phyloP scores from a whole-genome alignment of 2,329 filamentous ascomycete genomes.

The Coniosporium tulheliwenetii region DNA sequence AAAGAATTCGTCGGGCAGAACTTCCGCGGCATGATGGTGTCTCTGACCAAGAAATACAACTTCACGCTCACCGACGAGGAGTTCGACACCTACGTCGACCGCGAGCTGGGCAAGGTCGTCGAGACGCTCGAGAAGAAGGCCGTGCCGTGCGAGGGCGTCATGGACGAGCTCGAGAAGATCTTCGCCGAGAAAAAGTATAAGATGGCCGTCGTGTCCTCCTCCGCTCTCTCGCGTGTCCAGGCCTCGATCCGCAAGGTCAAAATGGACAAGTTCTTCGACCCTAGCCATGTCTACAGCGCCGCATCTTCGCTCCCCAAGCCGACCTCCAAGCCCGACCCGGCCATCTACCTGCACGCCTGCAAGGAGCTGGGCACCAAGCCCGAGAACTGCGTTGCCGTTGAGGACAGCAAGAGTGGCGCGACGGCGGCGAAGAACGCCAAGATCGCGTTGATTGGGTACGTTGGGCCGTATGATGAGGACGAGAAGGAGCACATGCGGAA shows the following conservation, averaged over 20 bases:
- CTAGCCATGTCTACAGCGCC: slow-evolving; percentile 63
- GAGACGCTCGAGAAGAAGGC: slow-evolving; percentile 57
- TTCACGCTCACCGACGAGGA: slow-evolving; percentile 56
- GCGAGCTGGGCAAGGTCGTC: slow-evolving; percentile 73
- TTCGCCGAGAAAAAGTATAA: slow-evolving; percentile 46
- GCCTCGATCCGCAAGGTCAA: slow-evolving; percentile 67
- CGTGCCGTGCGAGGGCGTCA: slow-evolving; percentile 52
- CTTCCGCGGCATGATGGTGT: slow-evolving; percentile 80
- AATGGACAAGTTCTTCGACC: slow-evolving; percentile 66
- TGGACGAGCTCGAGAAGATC: slow-evolving; percentile 51
- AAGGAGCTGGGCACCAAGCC: slow-evolving; percentile 56
- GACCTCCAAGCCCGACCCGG: slow-evolving; percentile 83
- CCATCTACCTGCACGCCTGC: slow-evolving; percentile 70
- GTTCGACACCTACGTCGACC: slow-evolving; percentile 55
- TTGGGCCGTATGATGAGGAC: slow-evolving; percentile 57
- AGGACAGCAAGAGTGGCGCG: slow-evolving; percentile 79
- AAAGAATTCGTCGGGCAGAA: slow-evolving; percentile 83
- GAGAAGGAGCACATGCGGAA: slow-evolving; percentile 45
- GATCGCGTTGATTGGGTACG: slow-evolving; percentile 72
- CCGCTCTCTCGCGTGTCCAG: slow-evolving; percentile 60
- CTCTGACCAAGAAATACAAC: slow-evolving; percentile 58
- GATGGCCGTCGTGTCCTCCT: slow-evolving; percentile 68
- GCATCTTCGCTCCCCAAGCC: slow-evolving; percentile 62
- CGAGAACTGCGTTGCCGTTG: slow-evolving; percentile 61
- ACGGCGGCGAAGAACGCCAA: slow-evolving; percentile 61